Percentiles rank a stretch among this genome's conserved stretches.
Evolutionary conservation across 495 filamentous ascomycete genomes (phyloP).

Genomic region (Daldinia loculata): DNA sequence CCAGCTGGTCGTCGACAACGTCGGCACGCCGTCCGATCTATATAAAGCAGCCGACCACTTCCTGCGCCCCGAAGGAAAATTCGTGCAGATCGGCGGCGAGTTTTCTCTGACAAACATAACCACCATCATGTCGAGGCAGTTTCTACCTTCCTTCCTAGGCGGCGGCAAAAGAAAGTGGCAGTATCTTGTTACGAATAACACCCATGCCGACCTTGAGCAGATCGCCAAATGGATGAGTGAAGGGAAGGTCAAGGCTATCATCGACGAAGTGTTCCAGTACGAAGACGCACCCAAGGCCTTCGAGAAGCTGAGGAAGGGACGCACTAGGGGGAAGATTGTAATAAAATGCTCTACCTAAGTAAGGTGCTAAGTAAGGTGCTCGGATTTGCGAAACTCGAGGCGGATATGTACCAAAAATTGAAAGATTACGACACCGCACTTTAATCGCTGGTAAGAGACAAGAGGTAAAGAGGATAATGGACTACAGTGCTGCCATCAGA

Average conservation of each 20-base stretch:
- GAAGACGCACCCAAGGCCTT: slow-evolving; percentile 70
- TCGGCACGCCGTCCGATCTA: slow-evolving; percentile 58
- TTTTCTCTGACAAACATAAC: slow-evolving; percentile 27
- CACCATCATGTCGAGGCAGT: slow-evolving; percentile 40
- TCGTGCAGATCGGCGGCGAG: slow-evolving; percentile 64
- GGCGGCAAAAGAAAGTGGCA: slow-evolving; percentile 68
- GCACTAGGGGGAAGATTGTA: slow-evolving; percentile 75
- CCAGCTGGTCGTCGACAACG: slow-evolving; percentile 69
- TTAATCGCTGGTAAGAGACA: no score
- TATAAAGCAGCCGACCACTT: slow-evolving; percentile 67
- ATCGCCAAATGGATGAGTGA: slow-evolving; percentile 68
- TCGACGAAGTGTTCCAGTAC: slow-evolving; percentile 69
- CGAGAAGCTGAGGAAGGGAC: slow-evolving; percentile 67
- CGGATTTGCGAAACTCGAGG: background rate
- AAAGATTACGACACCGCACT: no score
- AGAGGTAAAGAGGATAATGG: no score
- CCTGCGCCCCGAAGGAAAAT: slow-evolving; percentile 60
- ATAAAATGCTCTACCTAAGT: slow-evolving; percentile 60
- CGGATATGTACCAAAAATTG: background rate
- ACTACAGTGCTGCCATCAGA: no score
- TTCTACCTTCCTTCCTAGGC: slow-evolving; percentile 67
- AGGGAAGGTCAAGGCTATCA: slow-evolving; percentile 66
- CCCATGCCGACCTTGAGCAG: slow-evolving; percentile 58
- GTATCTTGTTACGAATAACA: slow-evolving; percentile 52
- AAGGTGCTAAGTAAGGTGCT: no score